phyloP scores from a whole-genome alignment of 1,284 basidiomycete species.

The Ganoderma resinaceum region DNA sequence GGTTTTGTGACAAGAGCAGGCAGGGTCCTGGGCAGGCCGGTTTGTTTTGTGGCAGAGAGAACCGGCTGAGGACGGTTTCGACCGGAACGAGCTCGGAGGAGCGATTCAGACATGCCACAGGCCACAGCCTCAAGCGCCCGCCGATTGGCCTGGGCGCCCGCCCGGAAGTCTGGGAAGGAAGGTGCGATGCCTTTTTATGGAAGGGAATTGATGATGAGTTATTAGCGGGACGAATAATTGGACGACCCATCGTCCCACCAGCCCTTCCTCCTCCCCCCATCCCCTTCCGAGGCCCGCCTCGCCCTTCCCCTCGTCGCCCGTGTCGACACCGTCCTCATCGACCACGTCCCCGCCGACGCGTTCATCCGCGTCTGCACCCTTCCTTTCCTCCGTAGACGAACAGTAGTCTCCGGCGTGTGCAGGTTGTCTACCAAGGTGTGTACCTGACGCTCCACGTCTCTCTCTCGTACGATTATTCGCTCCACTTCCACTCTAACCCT shows the following conservation, averaged over 20 bases:
- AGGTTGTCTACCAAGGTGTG: slow-evolving; percentile 22
- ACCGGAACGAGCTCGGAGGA: slow-evolving; percentile 1
- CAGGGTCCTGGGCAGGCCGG: neutral
- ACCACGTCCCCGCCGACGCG: slow-evolving; percentile 26
- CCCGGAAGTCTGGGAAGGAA: slow-evolving; percentile 17
- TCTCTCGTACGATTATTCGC: slow-evolving; percentile 19
- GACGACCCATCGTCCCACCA: slow-evolving; percentile 26
- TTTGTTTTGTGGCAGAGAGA: neutral
- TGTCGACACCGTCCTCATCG: slow-evolving; percentile 25
- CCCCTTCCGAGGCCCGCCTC: slow-evolving; percentile 11
- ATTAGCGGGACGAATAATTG: slow-evolving; percentile 29
- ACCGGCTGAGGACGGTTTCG: neutral
- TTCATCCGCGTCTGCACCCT: slow-evolving; percentile 29
- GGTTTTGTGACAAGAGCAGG: neutral
- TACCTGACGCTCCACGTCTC: slow-evolving; percentile 7
- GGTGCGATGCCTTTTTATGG: slow-evolving; percentile 23
- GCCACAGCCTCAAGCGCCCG: neutral
- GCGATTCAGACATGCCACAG: neutral
- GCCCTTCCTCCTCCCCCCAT: slow-evolving; percentile 15
- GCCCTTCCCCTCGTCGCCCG: slow-evolving; percentile 7
- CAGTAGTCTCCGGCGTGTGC: slow-evolving; percentile 14
- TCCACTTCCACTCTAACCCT: slow-evolving; percentile 13
- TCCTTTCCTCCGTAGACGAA: slow-evolving; percentile 15
- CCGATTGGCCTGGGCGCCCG: slow-evolving; percentile 17
- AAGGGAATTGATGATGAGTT: slow-evolving; percentile 29